These are phyloP conservation scores for Phyllosticta paracitricarpa DNA, from an alignment of 2,329 filamentous ascomycete species.

Conservation along the genomic window DNA sequence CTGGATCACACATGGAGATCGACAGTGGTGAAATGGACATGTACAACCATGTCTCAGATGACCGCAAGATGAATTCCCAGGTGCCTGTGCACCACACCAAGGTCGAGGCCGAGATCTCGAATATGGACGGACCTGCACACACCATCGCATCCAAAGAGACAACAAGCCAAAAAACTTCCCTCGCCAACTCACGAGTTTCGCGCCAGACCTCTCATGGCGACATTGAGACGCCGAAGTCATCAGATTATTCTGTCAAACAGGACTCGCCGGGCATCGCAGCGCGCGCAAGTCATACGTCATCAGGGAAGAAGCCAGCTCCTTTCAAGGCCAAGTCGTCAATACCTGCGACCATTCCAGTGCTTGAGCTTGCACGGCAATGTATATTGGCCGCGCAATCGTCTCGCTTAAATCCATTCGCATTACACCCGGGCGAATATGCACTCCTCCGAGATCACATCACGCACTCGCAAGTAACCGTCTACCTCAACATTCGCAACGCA, in stretches of 20 bases:
- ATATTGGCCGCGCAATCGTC: constrained; percentile 83
- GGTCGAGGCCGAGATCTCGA: background rate
- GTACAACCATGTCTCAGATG: constrained; percentile 12
- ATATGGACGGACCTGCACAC: background rate
- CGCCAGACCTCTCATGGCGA: background rate
- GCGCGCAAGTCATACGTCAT: constrained; percentile 35
- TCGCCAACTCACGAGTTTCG: background rate
- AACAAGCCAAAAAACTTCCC: background rate
- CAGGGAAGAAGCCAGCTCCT: constrained; percentile 23
- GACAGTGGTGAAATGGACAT: background rate
- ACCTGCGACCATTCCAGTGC: constrained; percentile 59
- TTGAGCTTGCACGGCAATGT: constrained; percentile 84
- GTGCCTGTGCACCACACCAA: background rate
- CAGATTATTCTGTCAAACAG: constrained; percentile 4
- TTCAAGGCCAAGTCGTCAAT: constrained; percentile 66
- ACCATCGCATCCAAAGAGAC: background rate
- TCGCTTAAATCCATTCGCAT: constrained; percentile 75
- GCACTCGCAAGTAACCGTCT: constrained; percentile 82
- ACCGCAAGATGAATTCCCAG: constrained; percentile 4
- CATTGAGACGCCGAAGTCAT: constrained; percentile 1
- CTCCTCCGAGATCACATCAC: constrained; percentile 74
- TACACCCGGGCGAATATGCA: constrained; percentile 76
- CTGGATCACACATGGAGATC: background rate
- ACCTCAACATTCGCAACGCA: constrained; percentile 91
- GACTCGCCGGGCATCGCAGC: constrained; percentile 7